Conservation (phyloP, 345 rosid genomes). For the Moricandia moricandioides region DNA sequence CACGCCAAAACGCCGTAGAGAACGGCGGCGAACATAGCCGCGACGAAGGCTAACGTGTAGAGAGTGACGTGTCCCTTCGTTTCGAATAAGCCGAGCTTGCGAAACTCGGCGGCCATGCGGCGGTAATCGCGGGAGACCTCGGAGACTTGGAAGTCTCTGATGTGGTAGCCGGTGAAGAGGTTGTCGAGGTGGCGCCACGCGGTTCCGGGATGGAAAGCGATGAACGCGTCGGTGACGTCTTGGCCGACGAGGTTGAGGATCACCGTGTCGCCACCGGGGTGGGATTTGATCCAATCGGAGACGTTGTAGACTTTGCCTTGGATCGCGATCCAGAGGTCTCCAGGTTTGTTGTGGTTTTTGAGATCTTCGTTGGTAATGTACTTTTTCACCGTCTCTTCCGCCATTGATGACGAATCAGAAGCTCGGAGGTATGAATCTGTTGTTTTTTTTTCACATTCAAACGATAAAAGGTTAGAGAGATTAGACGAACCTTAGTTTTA, state of each 20-base stretch:
- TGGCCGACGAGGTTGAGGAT: slow-evolving; percentile 79
- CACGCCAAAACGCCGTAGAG: slow-evolving; percentile 67
- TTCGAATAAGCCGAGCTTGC: slow-evolving; percentile 71
- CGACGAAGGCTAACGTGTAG: slow-evolving; percentile 44
- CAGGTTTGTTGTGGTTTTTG: slow-evolving; percentile 55
- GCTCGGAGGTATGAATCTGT: background rate
- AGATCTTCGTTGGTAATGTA: slow-evolving; percentile 68
- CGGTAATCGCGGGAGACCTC: slow-evolving; percentile 80
- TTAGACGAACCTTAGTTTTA: background rate
- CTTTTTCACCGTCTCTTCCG: slow-evolving; percentile 42
- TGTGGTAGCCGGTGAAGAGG: slow-evolving; percentile 68
- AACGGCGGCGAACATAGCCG: slow-evolving; percentile 44
- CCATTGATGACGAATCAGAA: slow-evolving; percentile 36
- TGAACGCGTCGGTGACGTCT: slow-evolving; percentile 90
- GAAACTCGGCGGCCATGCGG: slow-evolving; percentile 54
- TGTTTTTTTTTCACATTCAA: background rate
- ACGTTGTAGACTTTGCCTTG: slow-evolving; percentile 87
- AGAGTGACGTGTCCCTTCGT: slow-evolving; percentile 67
- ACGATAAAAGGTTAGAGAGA: background rate
- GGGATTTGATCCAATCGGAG: slow-evolving; percentile 64
- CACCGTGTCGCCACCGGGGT: slow-evolving; percentile 72
- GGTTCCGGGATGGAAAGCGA: slow-evolving; percentile 88
- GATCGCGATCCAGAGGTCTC: slow-evolving; percentile 89
- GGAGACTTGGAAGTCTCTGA: slow-evolving; percentile 59
- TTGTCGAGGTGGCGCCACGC: slow-evolving; percentile 71